These are phyloP conservation scores for Plectosphaerella plurivora DNA, from an alignment of 2,329 filamentous ascomycete genomes.

Conservation along the genomic window DNA sequence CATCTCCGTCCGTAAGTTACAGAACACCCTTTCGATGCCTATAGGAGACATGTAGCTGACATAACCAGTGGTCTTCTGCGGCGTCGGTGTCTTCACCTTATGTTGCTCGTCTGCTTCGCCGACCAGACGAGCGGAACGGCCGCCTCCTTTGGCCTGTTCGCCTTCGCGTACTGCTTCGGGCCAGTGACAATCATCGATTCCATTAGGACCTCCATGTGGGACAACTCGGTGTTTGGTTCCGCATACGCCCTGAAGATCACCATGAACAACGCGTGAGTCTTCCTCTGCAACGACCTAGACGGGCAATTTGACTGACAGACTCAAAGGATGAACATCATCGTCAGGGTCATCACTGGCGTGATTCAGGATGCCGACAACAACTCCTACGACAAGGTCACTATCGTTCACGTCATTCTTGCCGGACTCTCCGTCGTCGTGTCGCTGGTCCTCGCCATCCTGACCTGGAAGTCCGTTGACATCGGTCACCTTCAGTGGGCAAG, in stretches of 20 bases:
- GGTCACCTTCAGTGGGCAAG: too few species aligned
- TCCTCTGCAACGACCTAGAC: too few species aligned
- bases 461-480: background rate
- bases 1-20: too few species aligned
- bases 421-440: conserved; percentile 34
- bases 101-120: conserved; percentile 30
- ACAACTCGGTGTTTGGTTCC: conserved; percentile 55
- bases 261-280: conserved; percentile 44
- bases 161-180: conserved; percentile 49
- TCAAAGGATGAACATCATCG: conserved; percentile 52
- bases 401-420: conserved; percentile 52
- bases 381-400: conserved; percentile 49
- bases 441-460: conserved; percentile 34
- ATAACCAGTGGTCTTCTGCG: conserved; percentile 41
- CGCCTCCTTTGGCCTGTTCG: conserved; percentile 56
- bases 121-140: conserved; percentile 45
- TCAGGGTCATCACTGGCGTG: conserved; percentile 51
- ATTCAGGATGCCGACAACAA: conserved; percentile 55
- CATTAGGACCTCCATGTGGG: conserved; percentile 56
- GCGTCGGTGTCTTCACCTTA: background rate
- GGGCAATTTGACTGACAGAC: too few species aligned
- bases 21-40: too few species aligned
- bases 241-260: conserved; percentile 57
- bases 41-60: too few species aligned
- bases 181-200: conserved; percentile 57